Conservation (phyloP, 73 alveolate species). For the Stentor coeruleus region DNA sequence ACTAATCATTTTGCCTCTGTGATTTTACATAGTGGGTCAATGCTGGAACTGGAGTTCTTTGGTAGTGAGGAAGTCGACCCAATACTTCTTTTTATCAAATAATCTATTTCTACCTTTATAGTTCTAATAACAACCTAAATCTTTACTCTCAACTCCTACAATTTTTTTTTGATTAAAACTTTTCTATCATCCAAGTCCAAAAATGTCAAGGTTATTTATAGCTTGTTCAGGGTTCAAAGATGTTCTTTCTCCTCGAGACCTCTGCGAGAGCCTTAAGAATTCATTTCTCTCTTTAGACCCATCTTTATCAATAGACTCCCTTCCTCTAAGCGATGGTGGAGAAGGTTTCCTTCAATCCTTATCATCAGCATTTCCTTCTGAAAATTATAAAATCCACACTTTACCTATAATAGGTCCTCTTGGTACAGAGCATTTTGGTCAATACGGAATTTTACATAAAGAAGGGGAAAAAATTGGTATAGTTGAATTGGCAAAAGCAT, state of each 20-base stretch:
- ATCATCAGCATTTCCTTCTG: background rate
- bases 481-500: slow-evolving; percentile 4
- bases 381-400: background rate
- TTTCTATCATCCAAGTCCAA: too few relatives aligned
- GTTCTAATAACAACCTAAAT: too few relatives aligned
- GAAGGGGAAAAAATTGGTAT: background rate
- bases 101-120: too few relatives aligned
- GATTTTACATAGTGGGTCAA: background rate
- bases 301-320: background rate
- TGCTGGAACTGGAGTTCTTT: too few relatives aligned
- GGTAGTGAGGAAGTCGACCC: too few relatives aligned
- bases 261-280: background rate
- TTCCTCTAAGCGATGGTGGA: slow-evolving; percentile 22
- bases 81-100: too few relatives aligned
- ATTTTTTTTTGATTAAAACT: too few relatives aligned
- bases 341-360: slow-evolving; percentile 10
- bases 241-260: background rate
- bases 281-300: background rate
- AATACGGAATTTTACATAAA: slow-evolving; percentile 2
- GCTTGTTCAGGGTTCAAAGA: slow-evolving; percentile 4
- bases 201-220: background rate
- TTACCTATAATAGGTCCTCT: background rate
- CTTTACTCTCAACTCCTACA: too few relatives aligned
- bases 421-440: background rate
- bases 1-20: background rate